phyloP scores from a whole-genome alignment of 2,329 filamentous ascomycete species.

The Raffaelea ambrosiae region DNA sequence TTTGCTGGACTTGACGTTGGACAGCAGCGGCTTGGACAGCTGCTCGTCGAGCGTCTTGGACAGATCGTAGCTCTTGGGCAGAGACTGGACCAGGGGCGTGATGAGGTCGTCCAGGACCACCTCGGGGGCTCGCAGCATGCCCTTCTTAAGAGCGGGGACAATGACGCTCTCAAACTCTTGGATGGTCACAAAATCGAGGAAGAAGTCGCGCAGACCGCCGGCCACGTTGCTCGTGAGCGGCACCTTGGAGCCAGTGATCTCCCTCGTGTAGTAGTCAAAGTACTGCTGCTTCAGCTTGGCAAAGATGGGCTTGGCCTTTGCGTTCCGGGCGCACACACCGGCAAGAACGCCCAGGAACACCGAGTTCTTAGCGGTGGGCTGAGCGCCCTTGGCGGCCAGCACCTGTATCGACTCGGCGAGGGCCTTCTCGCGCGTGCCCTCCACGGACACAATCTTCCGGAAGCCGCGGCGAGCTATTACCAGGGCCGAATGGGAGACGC shows the following conservation, averaged over 20 bases:
- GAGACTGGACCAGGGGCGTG: slow-evolving; percentile 59
- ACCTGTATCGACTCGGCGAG: slow-evolving; percentile 55
- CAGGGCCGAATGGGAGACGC: slow-evolving; percentile 64
- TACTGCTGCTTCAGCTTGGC: slow-evolving; percentile 61
- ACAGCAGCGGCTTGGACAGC: slow-evolving; percentile 78
- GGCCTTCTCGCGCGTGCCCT: slow-evolving; percentile 48
- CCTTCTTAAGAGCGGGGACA: slow-evolving; percentile 78
- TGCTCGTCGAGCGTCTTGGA: slow-evolving; percentile 63
- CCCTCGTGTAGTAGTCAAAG: slow-evolving; percentile 75
- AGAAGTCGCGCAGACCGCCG: slow-evolving; percentile 72
- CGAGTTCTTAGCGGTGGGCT: slow-evolving; percentile 61
- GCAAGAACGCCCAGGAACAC: slow-evolving; percentile 77
- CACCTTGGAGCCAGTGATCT: slow-evolving; percentile 72
- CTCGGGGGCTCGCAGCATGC: slow-evolving; percentile 80
- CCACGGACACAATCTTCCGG: slow-evolving; percentile 59
- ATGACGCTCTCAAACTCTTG: slow-evolving; percentile 71
- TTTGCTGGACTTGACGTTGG: slow-evolving; percentile 88
- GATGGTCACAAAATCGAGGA: slow-evolving; percentile 60
- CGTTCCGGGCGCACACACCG: slow-evolving; percentile 71
- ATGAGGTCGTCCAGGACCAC: slow-evolving; percentile 76
- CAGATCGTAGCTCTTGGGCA: slow-evolving; percentile 66
- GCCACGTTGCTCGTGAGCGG: slow-evolving; percentile 64
- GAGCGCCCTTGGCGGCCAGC: slow-evolving; percentile 59
- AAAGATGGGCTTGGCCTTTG: slow-evolving; percentile 52
- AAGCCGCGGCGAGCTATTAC: slow-evolving; percentile 72